Evolutionary conservation across 495 filamentous ascomycete species (phyloP).

Genomic region (Neurospora sp.): DNA sequence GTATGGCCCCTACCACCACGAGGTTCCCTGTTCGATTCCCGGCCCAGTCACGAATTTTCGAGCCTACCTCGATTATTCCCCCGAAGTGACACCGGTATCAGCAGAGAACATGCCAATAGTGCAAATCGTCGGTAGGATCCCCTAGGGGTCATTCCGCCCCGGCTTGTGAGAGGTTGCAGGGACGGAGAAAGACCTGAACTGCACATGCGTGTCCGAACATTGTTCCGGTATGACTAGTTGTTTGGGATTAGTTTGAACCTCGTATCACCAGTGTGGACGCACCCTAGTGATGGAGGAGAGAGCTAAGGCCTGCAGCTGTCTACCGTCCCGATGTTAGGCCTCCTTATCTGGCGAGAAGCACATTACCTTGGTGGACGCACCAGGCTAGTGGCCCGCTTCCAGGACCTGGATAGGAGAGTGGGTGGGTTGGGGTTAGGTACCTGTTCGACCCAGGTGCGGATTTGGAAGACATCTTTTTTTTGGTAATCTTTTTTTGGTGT

Average conservation of each 20-base stretch:
- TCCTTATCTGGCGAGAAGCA: not conserved
- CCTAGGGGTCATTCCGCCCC: not conserved
- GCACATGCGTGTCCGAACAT: not conserved
- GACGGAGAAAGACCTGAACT: not conserved
- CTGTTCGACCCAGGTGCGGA: not conserved
- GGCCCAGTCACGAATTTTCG: not conserved
- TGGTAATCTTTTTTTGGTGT: not conserved
- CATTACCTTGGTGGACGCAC: not conserved
- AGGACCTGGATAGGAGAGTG: not conserved
- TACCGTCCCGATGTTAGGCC: not conserved
- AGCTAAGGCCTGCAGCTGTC: not conserved
- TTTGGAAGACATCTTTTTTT: not conserved
- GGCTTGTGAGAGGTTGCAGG: not conserved
- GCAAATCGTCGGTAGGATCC: not conserved
- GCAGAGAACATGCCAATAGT: not conserved
- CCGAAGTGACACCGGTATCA: not conserved
- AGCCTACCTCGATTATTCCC: not conserved
- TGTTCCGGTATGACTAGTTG: not conserved
- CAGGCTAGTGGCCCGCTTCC: not conserved
- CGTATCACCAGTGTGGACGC: not conserved
- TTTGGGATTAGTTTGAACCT: not conserved
- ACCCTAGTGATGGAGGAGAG: not conserved
- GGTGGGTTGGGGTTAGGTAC: not conserved
- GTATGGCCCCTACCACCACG: not conserved
- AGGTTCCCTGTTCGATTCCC: not conserved